These are phyloP conservation scores for Solanum habrochaites DNA, from an alignment of 257 asterid genomes.

Conservation along the genomic window DNA sequence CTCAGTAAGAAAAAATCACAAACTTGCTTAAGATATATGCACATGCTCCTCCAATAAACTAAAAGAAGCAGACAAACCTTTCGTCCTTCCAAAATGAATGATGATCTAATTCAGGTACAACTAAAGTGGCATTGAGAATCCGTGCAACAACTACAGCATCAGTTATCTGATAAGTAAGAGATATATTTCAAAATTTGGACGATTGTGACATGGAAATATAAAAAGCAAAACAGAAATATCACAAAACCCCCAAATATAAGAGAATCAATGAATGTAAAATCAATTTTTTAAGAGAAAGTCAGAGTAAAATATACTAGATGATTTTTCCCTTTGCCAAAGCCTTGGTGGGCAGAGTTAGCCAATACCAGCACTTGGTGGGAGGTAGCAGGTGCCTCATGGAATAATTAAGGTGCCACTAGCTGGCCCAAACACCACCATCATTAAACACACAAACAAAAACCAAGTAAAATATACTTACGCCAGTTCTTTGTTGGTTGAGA, in stretches of 20 bases:
- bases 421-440: not conserved
- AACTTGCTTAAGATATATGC: not conserved
- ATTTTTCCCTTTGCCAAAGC: not conserved
- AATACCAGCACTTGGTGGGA: not conserved
- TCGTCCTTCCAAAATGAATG: conserved; percentile 96
- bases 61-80: conserved; percentile 44
- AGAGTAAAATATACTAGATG: conserved; percentile 16
- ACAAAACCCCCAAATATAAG: not conserved
- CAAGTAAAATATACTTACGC: conserved; percentile 47
- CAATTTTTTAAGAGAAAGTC: not conserved
- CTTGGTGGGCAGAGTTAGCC: not conserved
- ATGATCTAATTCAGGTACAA: conserved; percentile 94
- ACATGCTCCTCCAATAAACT: not conserved
- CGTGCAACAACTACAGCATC: conserved; percentile 99
- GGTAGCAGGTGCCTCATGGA: not conserved
- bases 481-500: conserved; percentile 93
- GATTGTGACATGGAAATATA: conserved; percentile 3
- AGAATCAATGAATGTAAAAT: not conserved
- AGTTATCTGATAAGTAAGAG: conserved; percentile 57
- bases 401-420: not conserved
- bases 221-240: not conserved
- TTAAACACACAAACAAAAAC: not conserved
- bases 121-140: conserved; percentile 89
- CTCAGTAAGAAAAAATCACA: not conserved
- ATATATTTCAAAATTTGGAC: conserved; percentile 4